These are phyloP conservation scores for Exophiala sp. DNA, from an alignment of 2,329 filamentous ascomycete species.

Conservation along the genomic window DNA sequence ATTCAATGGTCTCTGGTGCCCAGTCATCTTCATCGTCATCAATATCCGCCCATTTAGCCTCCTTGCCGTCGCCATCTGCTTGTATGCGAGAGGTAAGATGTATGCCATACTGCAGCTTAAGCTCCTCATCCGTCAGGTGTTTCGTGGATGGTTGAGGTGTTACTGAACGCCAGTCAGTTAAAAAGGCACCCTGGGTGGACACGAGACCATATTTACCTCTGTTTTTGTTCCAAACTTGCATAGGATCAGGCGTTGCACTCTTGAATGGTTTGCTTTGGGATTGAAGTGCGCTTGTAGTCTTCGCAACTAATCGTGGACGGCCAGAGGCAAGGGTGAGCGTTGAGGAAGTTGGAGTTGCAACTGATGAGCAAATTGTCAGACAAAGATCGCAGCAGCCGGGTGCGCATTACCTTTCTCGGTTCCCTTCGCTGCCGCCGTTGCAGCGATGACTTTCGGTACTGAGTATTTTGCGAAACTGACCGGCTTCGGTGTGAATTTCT, in stretches of 20 bases:
- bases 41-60: slow-evolving; percentile 67
- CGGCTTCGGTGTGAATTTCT: slow-evolving; percentile 63
- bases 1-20: slow-evolving; percentile 63
- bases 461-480: slow-evolving; percentile 66
- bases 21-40: slow-evolving; percentile 66
- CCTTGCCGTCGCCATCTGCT: slow-evolving; percentile 59
- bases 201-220: slow-evolving; percentile 47
- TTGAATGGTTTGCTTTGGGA: slow-evolving; percentile 49
- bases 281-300: slow-evolving; percentile 54
- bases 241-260: slow-evolving; percentile 58
- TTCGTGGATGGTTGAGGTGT: slow-evolving; percentile 51
- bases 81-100: slow-evolving; percentile 64
- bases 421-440: slow-evolving; percentile 48
- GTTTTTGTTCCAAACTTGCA: slow-evolving; percentile 68
- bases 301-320: slow-evolving; percentile 61
- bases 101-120: slow-evolving; percentile 67
- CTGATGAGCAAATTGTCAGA: slow-evolving; percentile 30
- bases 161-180: slow-evolving; percentile 47
- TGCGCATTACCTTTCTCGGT: slow-evolving; percentile 52
- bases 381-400: background rate
- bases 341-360: slow-evolving; percentile 38
- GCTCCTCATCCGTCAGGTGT: slow-evolving; percentile 64
- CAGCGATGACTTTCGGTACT: slow-evolving; percentile 58
- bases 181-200: background rate
- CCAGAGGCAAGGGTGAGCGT: slow-evolving; percentile 42